phyloP scores from a whole-genome alignment of 345 rosid species.

The Gossypium ekmanianum region DNA sequence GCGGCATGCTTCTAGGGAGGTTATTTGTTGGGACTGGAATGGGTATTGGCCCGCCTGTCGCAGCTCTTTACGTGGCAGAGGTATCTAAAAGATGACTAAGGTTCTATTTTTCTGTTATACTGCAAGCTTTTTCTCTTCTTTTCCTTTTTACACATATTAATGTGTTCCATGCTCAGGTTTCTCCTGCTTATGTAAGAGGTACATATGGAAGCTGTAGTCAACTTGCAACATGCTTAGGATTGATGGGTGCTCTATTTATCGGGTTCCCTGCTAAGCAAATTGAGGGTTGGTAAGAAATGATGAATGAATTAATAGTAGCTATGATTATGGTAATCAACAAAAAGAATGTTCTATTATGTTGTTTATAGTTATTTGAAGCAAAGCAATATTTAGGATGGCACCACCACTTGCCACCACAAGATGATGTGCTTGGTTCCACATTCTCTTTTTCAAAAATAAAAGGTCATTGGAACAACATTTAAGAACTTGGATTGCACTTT shows the following conservation, averaged over 20 bases:
- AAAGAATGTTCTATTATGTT: slow-evolving; percentile 6
- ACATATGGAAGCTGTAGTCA: slow-evolving; percentile 86
- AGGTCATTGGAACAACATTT: neutral
- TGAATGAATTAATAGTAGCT: slow-evolving; percentile 7
- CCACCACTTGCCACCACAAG: neutral
- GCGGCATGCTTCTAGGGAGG: slow-evolving; percentile 95
- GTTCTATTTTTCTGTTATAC: neutral
- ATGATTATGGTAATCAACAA: neutral
- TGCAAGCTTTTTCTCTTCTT: neutral
- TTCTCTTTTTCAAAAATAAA: neutral
- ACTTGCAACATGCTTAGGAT: slow-evolving; percentile 81
- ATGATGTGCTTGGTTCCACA: neutral
- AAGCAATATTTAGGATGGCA: neutral
- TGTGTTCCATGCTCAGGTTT: slow-evolving; percentile 49
- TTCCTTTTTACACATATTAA: neutral
- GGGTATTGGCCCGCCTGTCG: slow-evolving; percentile 91
- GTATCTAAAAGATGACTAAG: slow-evolving; percentile 30
- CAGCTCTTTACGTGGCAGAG: slow-evolving; percentile 93
- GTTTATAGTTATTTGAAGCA: slow-evolving; percentile 6
- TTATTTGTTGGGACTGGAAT: slow-evolving; percentile 86
- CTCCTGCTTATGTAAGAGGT: slow-evolving; percentile 89
- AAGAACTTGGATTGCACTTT: slow-evolving; percentile 19
- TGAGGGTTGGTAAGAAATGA: slow-evolving; percentile 62
- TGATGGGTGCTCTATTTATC: slow-evolving; percentile 59
- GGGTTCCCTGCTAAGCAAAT: slow-evolving; percentile 79